Evolutionary conservation across 2,329 filamentous ascomycete genomes (phyloP), one percentile per base, ranked within the genome.

Genomic region (Xylaria sp.): DNA sequence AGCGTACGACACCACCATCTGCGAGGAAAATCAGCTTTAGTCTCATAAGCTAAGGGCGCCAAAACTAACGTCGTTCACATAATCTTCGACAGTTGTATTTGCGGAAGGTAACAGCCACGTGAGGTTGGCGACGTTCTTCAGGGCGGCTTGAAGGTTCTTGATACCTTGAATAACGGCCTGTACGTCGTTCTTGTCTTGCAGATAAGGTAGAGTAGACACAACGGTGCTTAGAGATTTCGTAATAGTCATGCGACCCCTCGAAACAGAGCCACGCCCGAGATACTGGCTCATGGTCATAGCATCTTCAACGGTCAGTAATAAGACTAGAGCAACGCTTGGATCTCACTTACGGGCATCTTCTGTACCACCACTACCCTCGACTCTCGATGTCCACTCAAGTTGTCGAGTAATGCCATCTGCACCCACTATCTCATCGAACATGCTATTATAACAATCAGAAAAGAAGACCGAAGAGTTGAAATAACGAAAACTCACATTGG

Each of bases 381-480:
- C 88, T 72, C 90, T 85, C 52, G 89, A 85, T 10, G 89, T 91
- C 84, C 88, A 92, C 76, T 92, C 90, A 20, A 91, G 81, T 74
- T 90, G 87, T 56, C 90, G 85, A 9, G 86, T 84, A 65, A 89
- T 86, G 32, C 88, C 88, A 73, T 92, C 90, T 1, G 80, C 79
- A 32, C 85, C 85, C 39, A 78, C 81, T 75, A 90, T 85, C 70
- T 89, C 85, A 70, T 90, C 88, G 84, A 85, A 90, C 77, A 85
- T 80, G 70, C 78, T 79, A 32, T 28, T 28, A 3, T 5, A 58
- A 1, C 8, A 12, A 37, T 74, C 63, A 73, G 69, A 59, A 8
- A 48, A 46, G 54, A 3, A 15, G 6, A 20, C 12, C 8, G 28
- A 56, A 57, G 6, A 55, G 6, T 3, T 6, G 44, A 2, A 15